phyloP scores from a whole-genome alignment of 1,284 basidiomycete genomes.

The Rhodotorula sp. region DNA sequence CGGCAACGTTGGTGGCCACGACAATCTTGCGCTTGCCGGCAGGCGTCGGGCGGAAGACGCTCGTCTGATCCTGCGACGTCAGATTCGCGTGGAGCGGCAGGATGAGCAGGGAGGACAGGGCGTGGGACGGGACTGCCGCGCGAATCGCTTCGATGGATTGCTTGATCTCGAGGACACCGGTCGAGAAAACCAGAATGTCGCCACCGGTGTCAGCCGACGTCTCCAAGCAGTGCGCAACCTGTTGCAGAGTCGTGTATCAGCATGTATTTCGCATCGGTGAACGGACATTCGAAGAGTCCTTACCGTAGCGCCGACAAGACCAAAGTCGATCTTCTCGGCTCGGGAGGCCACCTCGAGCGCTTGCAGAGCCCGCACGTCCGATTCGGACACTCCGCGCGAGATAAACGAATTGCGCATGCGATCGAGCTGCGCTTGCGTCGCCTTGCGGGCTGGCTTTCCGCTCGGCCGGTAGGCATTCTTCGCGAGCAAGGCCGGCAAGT shows the following conservation, averaged over 20 bases:
- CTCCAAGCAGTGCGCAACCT: slow-evolving; percentile 28
- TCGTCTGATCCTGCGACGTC: slow-evolving; percentile 76
- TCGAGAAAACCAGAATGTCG: slow-evolving; percentile 78
- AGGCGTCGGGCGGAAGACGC: slow-evolving; percentile 65
- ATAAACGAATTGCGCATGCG: slow-evolving; percentile 36
- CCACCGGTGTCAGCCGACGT: slow-evolving; percentile 46
- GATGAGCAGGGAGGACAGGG: slow-evolving; percentile 57
- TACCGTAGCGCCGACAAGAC: slow-evolving; percentile 60
- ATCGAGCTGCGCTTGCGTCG: slow-evolving; percentile 55
- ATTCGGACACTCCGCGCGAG: slow-evolving; percentile 42
- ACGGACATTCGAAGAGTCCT: not conserved
- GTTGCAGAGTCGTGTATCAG: not conserved
- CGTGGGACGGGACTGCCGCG: slow-evolving; percentile 41
- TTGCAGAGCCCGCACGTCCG: slow-evolving; percentile 34
- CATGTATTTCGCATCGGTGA: not conserved
- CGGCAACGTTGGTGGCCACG: slow-evolving; percentile 80
- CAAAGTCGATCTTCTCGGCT: slow-evolving; percentile 69
- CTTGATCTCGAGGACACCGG: slow-evolving; percentile 82
- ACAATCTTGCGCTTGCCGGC: slow-evolving; percentile 72
- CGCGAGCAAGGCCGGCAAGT: slow-evolving; percentile 58
- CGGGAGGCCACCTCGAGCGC: slow-evolving; percentile 64
- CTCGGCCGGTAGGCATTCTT: slow-evolving; percentile 49
- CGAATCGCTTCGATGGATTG: slow-evolving; percentile 72
- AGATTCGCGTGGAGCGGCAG: slow-evolving; percentile 88
- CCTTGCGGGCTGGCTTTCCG: slow-evolving; percentile 52